phyloP scores from a whole-genome alignment of 805 yeast species.

The Kluyveromyces aestuarii region DNA sequence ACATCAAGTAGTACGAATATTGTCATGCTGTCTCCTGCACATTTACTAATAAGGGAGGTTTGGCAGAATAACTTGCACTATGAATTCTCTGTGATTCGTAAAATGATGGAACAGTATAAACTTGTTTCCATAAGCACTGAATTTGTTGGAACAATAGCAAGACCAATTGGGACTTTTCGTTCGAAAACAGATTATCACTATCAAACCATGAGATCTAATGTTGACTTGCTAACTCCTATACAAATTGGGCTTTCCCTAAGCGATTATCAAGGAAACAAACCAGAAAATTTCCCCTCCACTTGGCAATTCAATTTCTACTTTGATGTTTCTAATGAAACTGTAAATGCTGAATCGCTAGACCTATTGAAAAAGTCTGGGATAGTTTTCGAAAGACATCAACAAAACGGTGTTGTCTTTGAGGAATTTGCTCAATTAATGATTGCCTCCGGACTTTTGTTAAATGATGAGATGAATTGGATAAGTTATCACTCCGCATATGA shows the following conservation, averaged over 20 bases:
- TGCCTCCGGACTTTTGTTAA: constrained; percentile 77
- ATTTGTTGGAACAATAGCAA: constrained; percentile 90
- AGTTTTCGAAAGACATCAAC: constrained; percentile 65
- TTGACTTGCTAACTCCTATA: constrained; percentile 75
- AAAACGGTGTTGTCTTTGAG: constrained; percentile 67
- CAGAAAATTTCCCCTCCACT: constrained; percentile 61
- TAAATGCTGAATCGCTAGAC: constrained; percentile 74
- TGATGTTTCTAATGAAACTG: constrained; percentile 73
- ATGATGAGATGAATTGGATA: constrained; percentile 65
- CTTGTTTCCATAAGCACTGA: constrained; percentile 75
- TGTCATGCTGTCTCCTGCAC: constrained; percentile 24
- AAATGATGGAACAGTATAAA: constrained; percentile 44
- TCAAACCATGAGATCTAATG: constrained; percentile 86
- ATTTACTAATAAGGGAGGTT: constrained; percentile 53
- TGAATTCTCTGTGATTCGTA: constrained; percentile 55
- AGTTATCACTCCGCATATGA: constrained; percentile 94
- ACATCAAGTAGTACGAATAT: constrained; percentile 4
- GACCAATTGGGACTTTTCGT: constrained; percentile 91
- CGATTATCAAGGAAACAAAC: constrained; percentile 60
- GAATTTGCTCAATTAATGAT: constrained; percentile 78
- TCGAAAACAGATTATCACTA: constrained; percentile 89
- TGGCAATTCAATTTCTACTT: constrained; percentile 95
- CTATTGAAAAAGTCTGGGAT: constrained; percentile 74
- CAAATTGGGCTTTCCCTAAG: constrained; percentile 77
- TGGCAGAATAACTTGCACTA: constrained; percentile 62